These are phyloP conservation scores for Phoma sp. DNA, from an alignment of 2,329 filamentous ascomycete genomes.

Conservation along the genomic window DNA sequence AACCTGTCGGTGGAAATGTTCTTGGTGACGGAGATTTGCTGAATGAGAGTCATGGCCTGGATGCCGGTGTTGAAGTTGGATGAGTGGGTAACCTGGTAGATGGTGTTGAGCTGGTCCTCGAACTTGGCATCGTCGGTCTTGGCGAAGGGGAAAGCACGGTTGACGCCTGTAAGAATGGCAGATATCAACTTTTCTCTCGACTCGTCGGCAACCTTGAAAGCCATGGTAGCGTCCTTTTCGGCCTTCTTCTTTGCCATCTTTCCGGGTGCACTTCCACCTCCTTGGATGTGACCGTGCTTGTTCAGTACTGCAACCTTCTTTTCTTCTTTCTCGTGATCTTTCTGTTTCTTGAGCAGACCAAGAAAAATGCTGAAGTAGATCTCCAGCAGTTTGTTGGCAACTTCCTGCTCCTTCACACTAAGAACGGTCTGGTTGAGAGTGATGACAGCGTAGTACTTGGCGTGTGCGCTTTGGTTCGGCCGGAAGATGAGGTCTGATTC, in stretches of 20 bases:
- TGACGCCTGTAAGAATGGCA: conserved; percentile 89
- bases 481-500: conserved; percentile 89
- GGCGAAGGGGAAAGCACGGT: conserved; percentile 93
- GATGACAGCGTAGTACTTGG: conserved; percentile 95
- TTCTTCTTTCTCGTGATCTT: conserved; percentile 48
- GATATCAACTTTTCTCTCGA: conserved; percentile 90
- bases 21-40: conserved; percentile 84
- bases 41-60: conserved; percentile 91
- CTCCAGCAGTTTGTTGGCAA: conserved; percentile 80
- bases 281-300: conserved; percentile 59
- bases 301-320: conserved; percentile 50
- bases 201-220: conserved; percentile 61
- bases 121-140: conserved; percentile 81
- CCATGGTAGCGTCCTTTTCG: conserved; percentile 52
- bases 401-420: conserved; percentile 78
- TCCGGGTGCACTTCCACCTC: conserved; percentile 60
- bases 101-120: conserved; percentile 87
- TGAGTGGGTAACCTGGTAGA: conserved; percentile 95
- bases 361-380: conserved; percentile 95
- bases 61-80: conserved; percentile 99
- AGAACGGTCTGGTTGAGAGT: conserved; percentile 97
- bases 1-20: conserved; percentile 87
- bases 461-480: conserved; percentile 83
- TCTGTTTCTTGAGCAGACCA: conserved; percentile 72
- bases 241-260: conserved; percentile 59